phyloP scores from a whole-genome alignment of 352 stramenopile genomes.

The Hyaloperonospora arabidopsidis region DNA sequence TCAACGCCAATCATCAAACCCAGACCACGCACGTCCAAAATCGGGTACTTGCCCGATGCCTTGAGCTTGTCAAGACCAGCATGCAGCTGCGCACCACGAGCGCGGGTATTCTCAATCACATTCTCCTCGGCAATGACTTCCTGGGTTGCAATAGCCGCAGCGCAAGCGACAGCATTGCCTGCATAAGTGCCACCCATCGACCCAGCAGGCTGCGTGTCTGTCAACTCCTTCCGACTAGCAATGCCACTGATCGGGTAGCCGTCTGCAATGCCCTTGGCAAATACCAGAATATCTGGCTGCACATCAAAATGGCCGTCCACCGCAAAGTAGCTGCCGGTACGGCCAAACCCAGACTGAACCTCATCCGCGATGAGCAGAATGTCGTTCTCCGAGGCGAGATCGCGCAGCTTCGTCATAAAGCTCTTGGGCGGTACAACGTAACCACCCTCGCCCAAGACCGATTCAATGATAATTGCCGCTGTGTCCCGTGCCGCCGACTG shows the following conservation, averaged over 20 bases:
- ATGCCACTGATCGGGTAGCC: conserved; percentile 88
- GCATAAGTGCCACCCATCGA: conserved; percentile 91
- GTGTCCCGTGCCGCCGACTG: conserved; percentile 81
- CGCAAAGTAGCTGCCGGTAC: conserved; percentile 84
- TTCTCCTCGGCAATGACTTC: conserved; percentile 87
- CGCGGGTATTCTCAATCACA: conserved; percentile 76
- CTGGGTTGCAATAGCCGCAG: conserved; percentile 83
- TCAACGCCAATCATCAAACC: conserved; percentile 91
- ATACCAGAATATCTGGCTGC: conserved; percentile 87
- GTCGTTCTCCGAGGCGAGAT: conserved; percentile 87
- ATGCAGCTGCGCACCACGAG: conserved; percentile 67
- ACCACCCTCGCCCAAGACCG: conserved; percentile 87
- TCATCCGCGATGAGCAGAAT: conserved; percentile 92
- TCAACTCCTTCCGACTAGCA: conserved; percentile 83
- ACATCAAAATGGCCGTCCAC: conserved; percentile 81
- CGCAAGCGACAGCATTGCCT: conserved; percentile 88
- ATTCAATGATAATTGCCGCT: conserved; percentile 88
- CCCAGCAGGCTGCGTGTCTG: conserved; percentile 70
- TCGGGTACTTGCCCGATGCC: conserved; percentile 63
- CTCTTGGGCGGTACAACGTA: conserved; percentile 87
- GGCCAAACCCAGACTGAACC: conserved; percentile 87
- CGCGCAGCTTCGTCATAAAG: conserved; percentile 88
- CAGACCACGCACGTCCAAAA: conserved; percentile 84
- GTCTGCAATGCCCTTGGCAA: conserved; percentile 90
- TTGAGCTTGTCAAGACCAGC: conserved; percentile 71